These are phyloP conservation scores for Rheum nobile DNA, from an alignment of 148 eudicot species.

Conservation along the genomic window DNA sequence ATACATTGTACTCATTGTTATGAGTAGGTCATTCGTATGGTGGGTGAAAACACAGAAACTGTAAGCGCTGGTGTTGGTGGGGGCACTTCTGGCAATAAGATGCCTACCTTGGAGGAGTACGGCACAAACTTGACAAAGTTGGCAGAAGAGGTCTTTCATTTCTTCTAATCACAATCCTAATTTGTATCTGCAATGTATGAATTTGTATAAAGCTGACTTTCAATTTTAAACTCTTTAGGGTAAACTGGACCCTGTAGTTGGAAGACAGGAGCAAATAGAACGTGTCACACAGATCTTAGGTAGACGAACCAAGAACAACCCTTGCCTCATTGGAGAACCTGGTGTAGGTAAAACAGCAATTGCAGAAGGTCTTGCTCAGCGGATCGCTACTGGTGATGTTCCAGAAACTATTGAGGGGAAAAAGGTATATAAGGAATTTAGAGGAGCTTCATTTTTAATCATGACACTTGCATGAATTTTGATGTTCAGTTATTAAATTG, in stretches of 20 bases:
- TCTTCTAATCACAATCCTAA: not conserved
- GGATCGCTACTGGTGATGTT: constrained; percentile 85
- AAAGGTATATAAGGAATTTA: constrained; percentile 32
- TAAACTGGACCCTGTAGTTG: constrained; percentile 94
- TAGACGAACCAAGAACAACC: constrained; percentile 83
- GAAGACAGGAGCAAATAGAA: constrained; percentile 82
- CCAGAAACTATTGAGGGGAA: constrained; percentile 97
- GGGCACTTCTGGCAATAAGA: constrained; percentile 63
- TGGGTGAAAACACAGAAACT: constrained; percentile 90
- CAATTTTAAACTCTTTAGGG: constrained; percentile 33
- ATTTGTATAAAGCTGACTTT: not conserved
- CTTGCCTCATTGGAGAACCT: constrained; percentile 97
- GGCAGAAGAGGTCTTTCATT: constrained; percentile 69
- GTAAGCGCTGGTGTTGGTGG: constrained; percentile 95
- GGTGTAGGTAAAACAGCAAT: constrained; percentile 98
- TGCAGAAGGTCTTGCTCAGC: constrained; percentile 96
- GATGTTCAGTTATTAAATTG: not conserved
- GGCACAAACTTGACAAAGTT: constrained; percentile 92
- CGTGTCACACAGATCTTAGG: constrained; percentile 93
- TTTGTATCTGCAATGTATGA: not conserved
- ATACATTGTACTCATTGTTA: not conserved
- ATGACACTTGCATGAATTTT: not conserved
- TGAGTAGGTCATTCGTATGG: constrained; percentile 80
- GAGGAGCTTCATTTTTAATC: not conserved
- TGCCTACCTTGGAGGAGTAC: constrained; percentile 93